Base-by-base conservation (phyloP, 441 rosid species). In the Daphne laureola region DNA sequence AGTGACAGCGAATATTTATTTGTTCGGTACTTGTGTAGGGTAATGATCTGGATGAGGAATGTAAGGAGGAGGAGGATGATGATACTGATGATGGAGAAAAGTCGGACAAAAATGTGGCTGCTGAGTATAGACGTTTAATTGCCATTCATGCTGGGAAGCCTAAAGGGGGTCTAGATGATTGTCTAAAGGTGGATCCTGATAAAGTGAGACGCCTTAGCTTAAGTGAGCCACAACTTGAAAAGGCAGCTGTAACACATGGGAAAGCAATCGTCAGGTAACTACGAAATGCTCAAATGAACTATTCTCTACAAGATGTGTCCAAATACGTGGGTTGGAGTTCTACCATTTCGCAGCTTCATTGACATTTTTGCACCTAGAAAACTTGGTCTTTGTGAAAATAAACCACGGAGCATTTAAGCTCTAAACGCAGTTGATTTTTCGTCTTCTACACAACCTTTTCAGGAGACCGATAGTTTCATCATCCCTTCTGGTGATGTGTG, bases 61-160 rank as follows among this genome's bases (percentile, higher is more conserved):
- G 58, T 14, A 56, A 61, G 7, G 58, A 58, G 12, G 68, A 67
- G 6, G 82, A 46, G 17, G 52, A 74, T 0, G 74, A 77, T 5
- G 87, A 80, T 54, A 51, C 46, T 2, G 79, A 73, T 25, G 86
- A 72, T 40, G 81, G 65, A 49, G 76, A 59, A 25, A 78, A 78
- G 64, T 58, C 69, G 11, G 74, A 69, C 65, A 70, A 63, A 53
- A 53, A 69, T 36, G 40, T 23, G 36, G 78, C 68, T 0, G 77
- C 86, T 49, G 68, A 78, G 41, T 90, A 90, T 58, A 90, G 78
- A 60, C 62, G 76, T 62, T 38, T 90, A 59, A 90, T 90, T 62
- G 89, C 95, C 58, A 86, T 86, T 43, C 89, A 78, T 49, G 93
- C 95, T 42, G 90, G 93, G 49, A 86, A 84, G 70, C 93, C 93